Percentiles rank a stretch among this genome's conserved stretches.
phyloP scores from a whole-genome alignment of 2,329 filamentous ascomycete species.

The Xylaria sp. region DNA sequence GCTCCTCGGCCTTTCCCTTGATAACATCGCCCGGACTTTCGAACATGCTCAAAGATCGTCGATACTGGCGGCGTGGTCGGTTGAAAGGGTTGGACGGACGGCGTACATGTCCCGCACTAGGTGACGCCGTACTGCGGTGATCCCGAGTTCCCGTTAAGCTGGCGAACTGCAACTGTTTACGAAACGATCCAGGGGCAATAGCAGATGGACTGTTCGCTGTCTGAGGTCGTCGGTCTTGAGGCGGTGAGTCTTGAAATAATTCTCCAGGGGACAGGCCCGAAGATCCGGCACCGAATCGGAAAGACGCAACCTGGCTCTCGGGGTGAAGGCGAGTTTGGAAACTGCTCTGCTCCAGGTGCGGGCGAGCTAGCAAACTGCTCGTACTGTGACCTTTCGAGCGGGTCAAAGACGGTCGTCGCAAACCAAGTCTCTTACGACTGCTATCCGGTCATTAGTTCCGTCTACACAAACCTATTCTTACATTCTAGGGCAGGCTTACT shows the following conservation, averaged over 20 bases:
- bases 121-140: slow-evolving; percentile 73
- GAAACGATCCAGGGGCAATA: slow-evolving; percentile 57
- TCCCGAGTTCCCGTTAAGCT: slow-evolving; percentile 58
- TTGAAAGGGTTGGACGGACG: slow-evolving; percentile 74
- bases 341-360: slow-evolving; percentile 3
- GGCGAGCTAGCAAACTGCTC: slow-evolving; percentile 60
- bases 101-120: slow-evolving; percentile 71
- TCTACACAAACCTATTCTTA: not conserved
- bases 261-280: slow-evolving; percentile 75
- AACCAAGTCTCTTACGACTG: slow-evolving; percentile 65
- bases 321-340: slow-evolving; percentile 54
- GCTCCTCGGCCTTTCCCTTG: slow-evolving; percentile 72
- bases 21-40: slow-evolving; percentile 88
- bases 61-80: slow-evolving; percentile 84
- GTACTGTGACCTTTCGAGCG: slow-evolving; percentile 78
- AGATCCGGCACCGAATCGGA: slow-evolving; percentile 69
- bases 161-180: slow-evolving; percentile 67
- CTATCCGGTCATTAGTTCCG: slow-evolving; percentile 48
- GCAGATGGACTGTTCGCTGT: slow-evolving; percentile 65
- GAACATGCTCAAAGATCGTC: slow-evolving; percentile 97
- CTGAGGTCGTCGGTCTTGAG: slow-evolving; percentile 68
- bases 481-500: slow-evolving; percentile 52
- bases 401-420: slow-evolving; percentile 75
- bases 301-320: slow-evolving; percentile 72
- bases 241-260: slow-evolving; percentile 81